phyloP scores from a whole-genome alignment of 1,284 basidiomycete genomes.

The Sporisorium reilianum region DNA sequence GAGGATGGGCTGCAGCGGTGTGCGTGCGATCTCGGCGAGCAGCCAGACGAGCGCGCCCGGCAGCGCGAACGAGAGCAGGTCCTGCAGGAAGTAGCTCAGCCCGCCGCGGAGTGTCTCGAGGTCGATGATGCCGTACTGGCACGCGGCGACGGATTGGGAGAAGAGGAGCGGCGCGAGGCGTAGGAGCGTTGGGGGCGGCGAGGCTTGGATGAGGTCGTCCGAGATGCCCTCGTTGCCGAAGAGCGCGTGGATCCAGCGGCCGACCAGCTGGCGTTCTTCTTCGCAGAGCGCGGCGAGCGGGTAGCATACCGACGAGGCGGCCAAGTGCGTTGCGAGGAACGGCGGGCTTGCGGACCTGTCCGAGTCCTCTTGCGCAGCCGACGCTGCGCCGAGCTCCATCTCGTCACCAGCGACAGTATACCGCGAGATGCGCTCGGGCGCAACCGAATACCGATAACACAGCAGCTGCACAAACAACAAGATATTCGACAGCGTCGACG shows the following conservation, averaged over 20 bases:
- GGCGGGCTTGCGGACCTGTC: slow-evolving; percentile 15
- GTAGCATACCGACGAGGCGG: slow-evolving; percentile 57
- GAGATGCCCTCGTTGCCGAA: slow-evolving; percentile 70
- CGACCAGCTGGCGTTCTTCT: slow-evolving; percentile 65
- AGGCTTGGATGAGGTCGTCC: slow-evolving; percentile 70
- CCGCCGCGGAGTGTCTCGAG: slow-evolving; percentile 72
- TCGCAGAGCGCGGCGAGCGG: slow-evolving; percentile 63
- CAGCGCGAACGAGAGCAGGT: slow-evolving; percentile 73
- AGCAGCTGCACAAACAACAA: slow-evolving; percentile 52
- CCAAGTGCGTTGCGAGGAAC: slow-evolving; percentile 54
- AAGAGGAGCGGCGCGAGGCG: slow-evolving; percentile 72
- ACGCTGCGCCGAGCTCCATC: slow-evolving; percentile 1
- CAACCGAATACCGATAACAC: slow-evolving; percentile 28
- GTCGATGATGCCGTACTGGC: slow-evolving; percentile 71
- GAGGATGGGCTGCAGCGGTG: slow-evolving; percentile 25
- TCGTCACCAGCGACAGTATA: slow-evolving; percentile 2
- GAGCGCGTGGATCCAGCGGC: slow-evolving; percentile 68
- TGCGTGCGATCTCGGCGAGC: slow-evolving; percentile 31
- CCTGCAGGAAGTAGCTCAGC: slow-evolving; percentile 73
- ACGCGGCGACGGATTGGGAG: slow-evolving; percentile 72
- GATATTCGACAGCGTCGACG: slow-evolving; percentile 42
- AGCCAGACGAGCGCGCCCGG: slow-evolving; percentile 70
- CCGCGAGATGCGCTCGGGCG: slow-evolving; percentile 15
- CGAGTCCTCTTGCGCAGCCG: neutral
- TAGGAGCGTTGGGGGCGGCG: slow-evolving; percentile 71